Base-by-base conservation (phyloP, 768 basidiomycete species). In the Collybia sordida region DNA sequence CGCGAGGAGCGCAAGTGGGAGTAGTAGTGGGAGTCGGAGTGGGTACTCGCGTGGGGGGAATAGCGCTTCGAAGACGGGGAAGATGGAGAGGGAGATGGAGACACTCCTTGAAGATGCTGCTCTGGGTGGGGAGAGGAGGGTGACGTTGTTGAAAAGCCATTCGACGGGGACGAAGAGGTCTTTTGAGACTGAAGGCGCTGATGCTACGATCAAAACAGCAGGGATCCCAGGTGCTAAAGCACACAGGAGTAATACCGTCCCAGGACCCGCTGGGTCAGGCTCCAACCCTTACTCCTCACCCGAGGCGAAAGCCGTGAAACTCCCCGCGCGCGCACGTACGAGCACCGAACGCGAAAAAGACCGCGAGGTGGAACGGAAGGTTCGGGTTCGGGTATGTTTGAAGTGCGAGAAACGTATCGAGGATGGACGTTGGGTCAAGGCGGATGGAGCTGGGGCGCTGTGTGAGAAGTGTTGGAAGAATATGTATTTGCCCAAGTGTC, bases 381-480 rank as follows among this genome's bases (percentile, higher is more conserved):
- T 58, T 60, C 19, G 72, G 62, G 57, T 64, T 21, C 78, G 71
- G 52, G 62, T 69, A 12, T 97, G 94, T 61, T 68, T 83, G 43
- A 80, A 83, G 55, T 97, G 94, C 67, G 65, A 74, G 47, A 77
- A 77, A 64, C 69, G 59, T 54, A 86, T 96, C 48, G 85, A 87
- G 31, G 88, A 93, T 63, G 86, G 88, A 55, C 73, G 88, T 57
- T 95, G 86, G 92, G 87, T 91, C 52, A 78, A 75, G 62, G 85
- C 83, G 68, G 92, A 86, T 64, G 79, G 74, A n/a, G 86, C 81
- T 49, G 81, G 70, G 34, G 83, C 93, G 31, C 69, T 97, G 58
- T 97, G 95, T 66, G 95, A 94, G 62, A 70, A 68, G 59, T 95
- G 94, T 66, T 97, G 94, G 94, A 97, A 96, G 76, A 85, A 89